Evolutionary conservation across 805 yeast species (phyloP).

Genomic region (Martiniozyma abietophila): DNA sequence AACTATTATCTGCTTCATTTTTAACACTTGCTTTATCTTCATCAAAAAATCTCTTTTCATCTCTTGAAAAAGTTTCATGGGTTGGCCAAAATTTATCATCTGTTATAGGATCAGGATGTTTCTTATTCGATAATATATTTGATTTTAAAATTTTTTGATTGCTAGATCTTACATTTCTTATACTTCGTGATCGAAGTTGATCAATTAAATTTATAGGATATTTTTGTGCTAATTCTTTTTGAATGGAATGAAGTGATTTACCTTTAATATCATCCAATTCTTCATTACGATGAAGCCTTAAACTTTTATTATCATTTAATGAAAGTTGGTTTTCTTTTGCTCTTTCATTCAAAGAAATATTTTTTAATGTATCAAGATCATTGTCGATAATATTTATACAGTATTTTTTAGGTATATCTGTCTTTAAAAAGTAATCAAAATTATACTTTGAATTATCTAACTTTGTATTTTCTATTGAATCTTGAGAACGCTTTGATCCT

Average conservation of each 20-base stretch:
- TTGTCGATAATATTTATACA: conserved; percentile 15
- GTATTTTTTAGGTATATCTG: conserved; percentile 19
- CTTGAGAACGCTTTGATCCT: too few species aligned
- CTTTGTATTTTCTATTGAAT: too few species aligned
- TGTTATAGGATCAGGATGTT: conserved; percentile 42
- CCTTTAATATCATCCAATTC: conserved; percentile 13
- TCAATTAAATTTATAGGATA: conserved; percentile 16
- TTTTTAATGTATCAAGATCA: neutral
- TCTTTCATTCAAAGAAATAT: neutral
- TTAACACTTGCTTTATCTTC: conserved; percentile 45
- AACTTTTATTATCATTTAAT: conserved; percentile 1
- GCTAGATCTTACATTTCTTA: conserved; percentile 7
- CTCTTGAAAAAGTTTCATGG: conserved; percentile 54
- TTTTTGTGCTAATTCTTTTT: conserved; percentile 1
- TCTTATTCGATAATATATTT: too few species aligned
- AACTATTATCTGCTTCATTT: conserved; percentile 48
- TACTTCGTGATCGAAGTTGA: too few species aligned
- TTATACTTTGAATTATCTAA: conserved; percentile 27
- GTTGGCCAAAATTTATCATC: conserved; percentile 35
- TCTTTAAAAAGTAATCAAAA: conserved; percentile 25
- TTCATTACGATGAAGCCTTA: conserved; percentile 10
- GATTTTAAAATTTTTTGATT: too few species aligned
- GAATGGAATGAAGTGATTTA: conserved; percentile 2
- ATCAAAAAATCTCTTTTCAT: conserved; percentile 51
- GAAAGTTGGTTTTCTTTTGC: too few species aligned